A percentile compares a stretch with the other conserved stretches of the same genome.
Conservation (phyloP, 345 rosid genomes). For the Rhodomyrtus tomentosa region DNA sequence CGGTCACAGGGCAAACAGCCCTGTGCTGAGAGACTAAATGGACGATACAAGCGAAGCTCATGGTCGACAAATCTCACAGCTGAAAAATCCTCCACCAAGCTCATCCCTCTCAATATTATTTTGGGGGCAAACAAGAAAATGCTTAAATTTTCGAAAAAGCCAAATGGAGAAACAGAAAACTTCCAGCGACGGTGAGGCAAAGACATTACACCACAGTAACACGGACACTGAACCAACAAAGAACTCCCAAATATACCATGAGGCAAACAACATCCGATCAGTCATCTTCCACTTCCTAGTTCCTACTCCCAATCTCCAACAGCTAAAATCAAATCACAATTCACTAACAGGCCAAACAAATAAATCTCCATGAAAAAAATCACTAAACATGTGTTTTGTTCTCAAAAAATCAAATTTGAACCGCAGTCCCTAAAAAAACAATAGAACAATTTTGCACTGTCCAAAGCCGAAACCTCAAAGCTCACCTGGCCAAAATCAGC, state of each 20-base stretch:
- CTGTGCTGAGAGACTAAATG: not conserved
- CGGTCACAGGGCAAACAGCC: not conserved
- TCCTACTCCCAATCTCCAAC: not conserved
- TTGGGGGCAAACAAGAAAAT: not conserved
- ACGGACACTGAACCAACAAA: not conserved
- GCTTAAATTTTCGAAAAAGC: not conserved
- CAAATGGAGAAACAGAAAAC: not conserved
- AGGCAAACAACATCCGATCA: not conserved
- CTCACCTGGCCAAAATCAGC: slow-evolving; percentile 98
- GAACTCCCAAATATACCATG: not conserved
- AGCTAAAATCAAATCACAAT: not conserved
- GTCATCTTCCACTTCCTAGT: not conserved
- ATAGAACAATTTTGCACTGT: not conserved
- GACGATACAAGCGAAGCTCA: not conserved
- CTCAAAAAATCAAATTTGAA: not conserved
- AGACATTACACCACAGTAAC: not conserved
- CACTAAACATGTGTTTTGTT: not conserved
- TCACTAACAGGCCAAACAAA: not conserved
- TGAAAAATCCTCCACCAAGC: not conserved
- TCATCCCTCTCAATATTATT: not conserved
- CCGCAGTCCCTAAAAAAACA: not conserved
- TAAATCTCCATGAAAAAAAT: not conserved
- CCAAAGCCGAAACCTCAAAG: not conserved
- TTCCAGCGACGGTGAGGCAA: accelerated
- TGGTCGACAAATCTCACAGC: not conserved